These are phyloP conservation scores for Apiospora saccharicola DNA, from an alignment of 2,329 filamentous ascomycete species.

Conservation along the genomic window DNA sequence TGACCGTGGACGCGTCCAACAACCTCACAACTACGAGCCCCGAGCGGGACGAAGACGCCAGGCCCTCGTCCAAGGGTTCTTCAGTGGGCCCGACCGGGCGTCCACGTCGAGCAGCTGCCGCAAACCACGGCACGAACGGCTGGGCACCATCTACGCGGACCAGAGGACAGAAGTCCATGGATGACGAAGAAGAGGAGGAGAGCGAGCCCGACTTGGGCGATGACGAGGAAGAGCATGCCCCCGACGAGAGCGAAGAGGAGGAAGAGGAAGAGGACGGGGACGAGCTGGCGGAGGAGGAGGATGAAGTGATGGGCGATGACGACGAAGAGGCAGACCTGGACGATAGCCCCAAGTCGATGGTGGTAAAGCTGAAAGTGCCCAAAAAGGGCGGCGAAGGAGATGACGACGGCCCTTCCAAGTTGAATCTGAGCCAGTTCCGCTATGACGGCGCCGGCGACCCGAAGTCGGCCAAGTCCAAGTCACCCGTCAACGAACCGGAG, in stretches of 20 bases:
- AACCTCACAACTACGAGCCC: conserved; percentile 54
- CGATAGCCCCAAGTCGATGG: conserved; percentile 62
- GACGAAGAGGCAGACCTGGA: conserved; percentile 62
- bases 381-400: conserved; percentile 47
- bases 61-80: conserved; percentile 46
- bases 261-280: conserved; percentile 57
- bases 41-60: conserved; percentile 34
- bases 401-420: conserved; percentile 40
- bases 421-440: conserved; percentile 42
- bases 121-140: conserved; percentile 58
- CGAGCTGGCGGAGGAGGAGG: conserved; percentile 51
- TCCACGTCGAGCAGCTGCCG: conserved; percentile 58
- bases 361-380: conserved; percentile 74
- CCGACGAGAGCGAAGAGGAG: conserved; percentile 63
- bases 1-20: conserved; percentile 66
- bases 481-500: conserved; percentile 28
- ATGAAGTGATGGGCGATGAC: conserved; percentile 52
- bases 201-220: conserved; percentile 60
- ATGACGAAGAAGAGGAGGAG: conserved; percentile 55
- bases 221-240: conserved; percentile 75
- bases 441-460: conserved; percentile 35
- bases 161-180: conserved; percentile 62
- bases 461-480: neutral
- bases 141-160: conserved; percentile 48
- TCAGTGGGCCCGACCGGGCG: conserved; percentile 55